Conservation (phyloP, 257 asterid species). For the Solanum etuberosum region DNA sequence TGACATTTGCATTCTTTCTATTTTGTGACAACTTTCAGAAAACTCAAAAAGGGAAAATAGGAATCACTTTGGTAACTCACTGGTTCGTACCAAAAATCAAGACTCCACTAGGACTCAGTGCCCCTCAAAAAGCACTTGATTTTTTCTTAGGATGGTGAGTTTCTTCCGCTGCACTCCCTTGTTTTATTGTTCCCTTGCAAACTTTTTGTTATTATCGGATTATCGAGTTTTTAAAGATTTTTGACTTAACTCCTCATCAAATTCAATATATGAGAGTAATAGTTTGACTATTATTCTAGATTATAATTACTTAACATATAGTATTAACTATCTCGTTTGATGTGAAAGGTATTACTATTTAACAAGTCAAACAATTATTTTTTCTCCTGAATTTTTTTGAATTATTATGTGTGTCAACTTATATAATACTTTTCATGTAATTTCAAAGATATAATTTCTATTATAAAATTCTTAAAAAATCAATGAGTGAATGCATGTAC, state of each 20-base stretch:
- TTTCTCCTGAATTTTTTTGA: not conserved
- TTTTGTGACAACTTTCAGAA: not conserved
- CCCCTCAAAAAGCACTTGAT: conserved; percentile 15
- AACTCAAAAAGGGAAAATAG: conserved; percentile 10
- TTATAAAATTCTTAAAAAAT: not conserved
- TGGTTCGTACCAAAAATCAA: conserved; percentile 17
- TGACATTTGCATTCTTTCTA: not conserved
- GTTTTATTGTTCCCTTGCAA: not conserved
- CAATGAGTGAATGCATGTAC: not conserved
- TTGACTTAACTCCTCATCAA: not conserved
- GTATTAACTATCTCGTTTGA: not conserved
- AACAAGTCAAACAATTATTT: not conserved
- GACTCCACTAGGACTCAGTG: conserved; percentile 8
- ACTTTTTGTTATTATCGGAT: not conserved
- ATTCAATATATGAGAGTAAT: not conserved
- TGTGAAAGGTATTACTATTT: not conserved
- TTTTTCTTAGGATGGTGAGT: conserved; percentile 19
- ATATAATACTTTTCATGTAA: too few relatives aligned
- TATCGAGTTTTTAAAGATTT: not conserved
- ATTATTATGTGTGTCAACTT: not conserved
- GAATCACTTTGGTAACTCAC: conserved; percentile 13
- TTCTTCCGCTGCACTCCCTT: not conserved
- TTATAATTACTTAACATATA: not conserved
- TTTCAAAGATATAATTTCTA: not conserved
- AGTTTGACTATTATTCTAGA: not conserved